A percentile compares a stretch with the other conserved stretches of the same genome.
phyloP scores from a whole-genome alignment of 2,329 filamentous ascomycete genomes.

The Sporothrix euskadiensis region DNA sequence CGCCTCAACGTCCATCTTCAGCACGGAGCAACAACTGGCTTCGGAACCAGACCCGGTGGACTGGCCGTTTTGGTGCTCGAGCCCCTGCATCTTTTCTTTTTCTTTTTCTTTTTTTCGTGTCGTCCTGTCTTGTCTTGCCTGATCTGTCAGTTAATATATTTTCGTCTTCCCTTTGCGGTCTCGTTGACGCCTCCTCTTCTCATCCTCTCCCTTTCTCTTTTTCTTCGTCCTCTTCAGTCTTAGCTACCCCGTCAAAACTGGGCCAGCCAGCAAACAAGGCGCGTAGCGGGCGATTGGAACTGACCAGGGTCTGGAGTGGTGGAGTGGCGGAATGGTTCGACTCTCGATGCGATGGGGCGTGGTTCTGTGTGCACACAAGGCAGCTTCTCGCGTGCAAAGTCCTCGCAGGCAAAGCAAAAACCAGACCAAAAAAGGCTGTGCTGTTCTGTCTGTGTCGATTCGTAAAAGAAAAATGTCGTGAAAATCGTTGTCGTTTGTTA shows the following conservation, averaged over 20 bases:
- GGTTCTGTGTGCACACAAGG: not conserved
- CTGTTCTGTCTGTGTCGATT: not conserved
- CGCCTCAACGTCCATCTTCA: constrained; percentile 16
- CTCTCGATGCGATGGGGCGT: not conserved
- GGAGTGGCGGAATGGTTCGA: not conserved
- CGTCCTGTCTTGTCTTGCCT: not conserved
- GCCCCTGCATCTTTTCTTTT: not conserved
- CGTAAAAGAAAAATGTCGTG: not conserved
- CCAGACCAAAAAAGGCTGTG: no score
- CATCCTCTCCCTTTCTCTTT: not conserved
- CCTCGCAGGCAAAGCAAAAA: no score
- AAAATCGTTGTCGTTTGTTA: not conserved
- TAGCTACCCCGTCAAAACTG: constrained; percentile 6
- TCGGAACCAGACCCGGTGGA: not conserved
- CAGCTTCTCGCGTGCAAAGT: constrained; percentile 1
- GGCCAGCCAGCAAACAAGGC: not conserved
- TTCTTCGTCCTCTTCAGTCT: not conserved
- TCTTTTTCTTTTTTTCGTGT: not conserved
- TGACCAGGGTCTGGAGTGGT: constrained; percentile 11
- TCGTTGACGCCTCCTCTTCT: not conserved
- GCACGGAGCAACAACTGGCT: constrained; percentile 16
- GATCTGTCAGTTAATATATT: not conserved
- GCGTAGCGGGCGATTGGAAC: not conserved
- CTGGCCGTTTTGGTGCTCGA: constrained; percentile 10
- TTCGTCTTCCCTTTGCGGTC: no score